Percentiles rank a stretch among this genome's conserved stretches.
These are phyloP conservation scores for Verticillium longisporum DNA, from an alignment of 2,329 filamentous ascomycete genomes.

Conservation along the genomic window DNA sequence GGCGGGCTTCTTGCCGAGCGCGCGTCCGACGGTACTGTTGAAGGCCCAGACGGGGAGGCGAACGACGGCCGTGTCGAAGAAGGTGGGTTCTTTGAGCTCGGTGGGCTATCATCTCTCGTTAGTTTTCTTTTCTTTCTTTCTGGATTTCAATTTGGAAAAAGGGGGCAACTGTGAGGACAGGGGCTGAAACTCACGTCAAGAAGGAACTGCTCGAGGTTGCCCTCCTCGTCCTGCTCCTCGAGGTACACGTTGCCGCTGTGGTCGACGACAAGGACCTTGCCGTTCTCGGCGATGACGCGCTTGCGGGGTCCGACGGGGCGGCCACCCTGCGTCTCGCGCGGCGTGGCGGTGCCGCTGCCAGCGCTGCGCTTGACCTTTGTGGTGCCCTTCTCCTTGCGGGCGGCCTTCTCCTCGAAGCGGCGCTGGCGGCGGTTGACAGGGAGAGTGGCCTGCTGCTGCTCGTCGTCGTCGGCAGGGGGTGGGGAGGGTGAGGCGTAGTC, in stretches of 20 bases:
- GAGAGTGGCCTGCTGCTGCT: conserved; percentile 42
- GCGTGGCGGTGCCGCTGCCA: conserved; percentile 17
- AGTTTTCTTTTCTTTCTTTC: not conserved
- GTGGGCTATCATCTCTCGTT: conserved; percentile 47
- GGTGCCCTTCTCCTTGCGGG: conserved; percentile 58
- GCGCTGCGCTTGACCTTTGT: conserved; percentile 31
- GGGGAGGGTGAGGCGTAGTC: conserved; percentile 37
- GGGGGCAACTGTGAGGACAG: conserved; percentile 13
- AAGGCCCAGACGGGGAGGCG: conserved; percentile 72
- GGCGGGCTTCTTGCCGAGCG: conserved; percentile 29
- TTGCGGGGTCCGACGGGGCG: conserved; percentile 73
- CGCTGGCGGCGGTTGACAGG: conserved; percentile 79
- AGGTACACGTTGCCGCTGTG: conserved; percentile 87
- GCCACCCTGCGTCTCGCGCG: conserved; percentile 44
- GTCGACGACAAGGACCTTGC: conserved; percentile 90
- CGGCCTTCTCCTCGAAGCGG: conserved; percentile 80
- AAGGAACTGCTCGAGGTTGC: conserved; percentile 73
- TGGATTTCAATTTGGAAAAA: too few species aligned
- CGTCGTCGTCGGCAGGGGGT: conserved; percentile 35
- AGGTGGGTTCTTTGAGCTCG: conserved; percentile 69
- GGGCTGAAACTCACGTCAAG: conserved; percentile 62
- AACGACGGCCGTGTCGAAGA: conserved; percentile 77
- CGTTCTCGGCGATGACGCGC: conserved; percentile 87
- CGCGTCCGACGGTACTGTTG: conserved; percentile 44
- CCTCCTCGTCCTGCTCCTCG: conserved; percentile 87